These are phyloP conservation scores for Penicillium angulare DNA, from an alignment of 495 filamentous ascomycete genomes.

Conservation along the genomic window DNA sequence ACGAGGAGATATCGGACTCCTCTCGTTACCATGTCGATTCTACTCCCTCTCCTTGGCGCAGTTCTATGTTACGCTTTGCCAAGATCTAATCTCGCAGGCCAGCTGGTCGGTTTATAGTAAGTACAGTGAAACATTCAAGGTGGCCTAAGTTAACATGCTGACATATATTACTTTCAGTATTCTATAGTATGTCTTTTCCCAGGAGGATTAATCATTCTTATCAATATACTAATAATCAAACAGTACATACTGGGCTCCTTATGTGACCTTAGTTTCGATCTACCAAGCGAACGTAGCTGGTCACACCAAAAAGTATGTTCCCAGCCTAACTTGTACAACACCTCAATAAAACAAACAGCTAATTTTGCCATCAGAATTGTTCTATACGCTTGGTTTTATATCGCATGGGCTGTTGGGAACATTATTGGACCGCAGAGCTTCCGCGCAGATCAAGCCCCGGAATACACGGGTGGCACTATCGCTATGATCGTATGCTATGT, in stretches of 20 bases:
- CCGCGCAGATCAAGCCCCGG: conserved; percentile 12
- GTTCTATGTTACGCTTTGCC: background rate
- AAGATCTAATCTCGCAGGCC: background rate
- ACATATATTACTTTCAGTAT: background rate
- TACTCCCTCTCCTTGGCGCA: background rate
- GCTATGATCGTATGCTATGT: conserved; percentile 11
- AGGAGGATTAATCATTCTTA: background rate
- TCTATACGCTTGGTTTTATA: conserved; percentile 2
- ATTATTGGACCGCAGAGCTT: conserved; percentile 22
- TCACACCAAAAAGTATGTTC: conserved; percentile 4
- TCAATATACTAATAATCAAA: background rate
- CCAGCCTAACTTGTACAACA: background rate
- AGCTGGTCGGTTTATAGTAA: conserved; percentile 2
- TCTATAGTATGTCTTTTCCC: background rate
- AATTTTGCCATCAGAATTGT: background rate
- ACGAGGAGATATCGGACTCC: background rate
- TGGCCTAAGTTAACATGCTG: background rate
- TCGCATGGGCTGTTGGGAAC: conserved; percentile 12
- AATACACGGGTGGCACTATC: conserved; percentile 14
- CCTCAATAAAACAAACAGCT: background rate
- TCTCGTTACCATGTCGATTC: background rate
- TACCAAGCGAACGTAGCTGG: conserved; percentile 3
- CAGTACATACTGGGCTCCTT: conserved; percentile 4
- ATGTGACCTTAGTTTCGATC: background rate
- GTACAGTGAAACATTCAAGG: background rate